These are phyloP conservation scores for Peniophora sp. DNA, from an alignment of 1,284 basidiomycete species.

Conservation along the genomic window DNA sequence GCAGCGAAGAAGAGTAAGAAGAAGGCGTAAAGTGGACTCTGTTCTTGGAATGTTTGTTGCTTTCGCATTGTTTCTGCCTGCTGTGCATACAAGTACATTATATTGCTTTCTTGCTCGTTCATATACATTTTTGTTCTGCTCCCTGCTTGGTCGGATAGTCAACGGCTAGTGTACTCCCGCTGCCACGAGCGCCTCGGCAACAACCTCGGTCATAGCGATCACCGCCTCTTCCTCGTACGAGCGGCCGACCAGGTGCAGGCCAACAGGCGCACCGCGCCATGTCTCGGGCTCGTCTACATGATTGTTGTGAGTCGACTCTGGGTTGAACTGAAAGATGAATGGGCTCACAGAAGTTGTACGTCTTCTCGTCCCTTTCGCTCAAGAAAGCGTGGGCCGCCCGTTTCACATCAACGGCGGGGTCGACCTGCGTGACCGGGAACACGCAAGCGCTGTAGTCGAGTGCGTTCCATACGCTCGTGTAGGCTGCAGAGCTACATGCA, in stretches of 20 bases:
- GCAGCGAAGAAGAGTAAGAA: constrained; percentile 54
- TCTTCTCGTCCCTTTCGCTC: constrained; percentile 28
- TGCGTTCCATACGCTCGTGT: constrained; percentile 18
- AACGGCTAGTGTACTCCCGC: too few species aligned
- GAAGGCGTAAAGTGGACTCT: constrained; percentile 17
- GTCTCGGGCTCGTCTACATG: constrained; percentile 34
- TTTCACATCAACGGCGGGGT: constrained; percentile 22
- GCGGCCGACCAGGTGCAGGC: constrained; percentile 40
- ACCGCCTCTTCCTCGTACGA: constrained; percentile 46
- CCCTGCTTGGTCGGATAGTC: too few species aligned
- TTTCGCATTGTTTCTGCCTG: too few species aligned
- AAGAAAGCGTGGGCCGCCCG: constrained; percentile 23
- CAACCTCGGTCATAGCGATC: constrained; percentile 32
- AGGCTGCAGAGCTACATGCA: constrained; percentile 13
- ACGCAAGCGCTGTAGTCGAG: constrained; percentile 37
- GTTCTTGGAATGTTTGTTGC: too few species aligned
- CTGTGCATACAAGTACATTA: too few species aligned
- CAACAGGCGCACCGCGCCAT: constrained; percentile 39
- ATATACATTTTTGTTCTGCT: too few species aligned
- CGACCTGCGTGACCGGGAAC: constrained; percentile 36
- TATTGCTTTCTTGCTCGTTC: too few species aligned
- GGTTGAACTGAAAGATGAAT: background rate
- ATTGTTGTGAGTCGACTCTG: background rate
- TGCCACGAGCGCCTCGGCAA: constrained; percentile 23
- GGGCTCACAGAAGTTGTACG: constrained; percentile 36